phyloP scores from a whole-genome alignment of 1,139 yeast genomes.

The Candida pseudoviswanathii region DNA sequence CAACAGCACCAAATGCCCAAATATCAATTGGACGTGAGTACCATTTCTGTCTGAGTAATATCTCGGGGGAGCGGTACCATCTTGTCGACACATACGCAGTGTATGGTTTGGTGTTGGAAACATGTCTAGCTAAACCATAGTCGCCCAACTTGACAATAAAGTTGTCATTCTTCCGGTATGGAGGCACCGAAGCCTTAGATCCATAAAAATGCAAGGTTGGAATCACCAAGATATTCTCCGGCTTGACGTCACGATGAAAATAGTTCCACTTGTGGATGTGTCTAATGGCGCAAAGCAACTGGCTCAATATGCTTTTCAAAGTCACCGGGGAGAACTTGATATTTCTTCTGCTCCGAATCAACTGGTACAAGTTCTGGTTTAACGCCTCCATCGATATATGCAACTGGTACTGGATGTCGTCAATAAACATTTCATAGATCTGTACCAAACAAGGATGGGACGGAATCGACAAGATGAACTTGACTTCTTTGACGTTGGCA shows the following conservation, averaged over 20 bases:
- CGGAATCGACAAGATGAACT: slow-evolving; percentile 69
- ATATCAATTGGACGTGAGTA: slow-evolving; percentile 83
- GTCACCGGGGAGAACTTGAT: slow-evolving; percentile 58
- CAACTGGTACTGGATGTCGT: slow-evolving; percentile 54
- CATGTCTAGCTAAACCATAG: slow-evolving; percentile 82
- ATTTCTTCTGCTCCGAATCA: slow-evolving; percentile 59
- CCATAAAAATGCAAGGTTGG: slow-evolving; percentile 58
- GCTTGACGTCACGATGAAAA: slow-evolving; percentile 87
- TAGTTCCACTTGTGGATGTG: slow-evolving; percentile 79
- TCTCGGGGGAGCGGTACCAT: slow-evolving; percentile 97
- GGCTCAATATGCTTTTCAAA: slow-evolving; percentile 65
- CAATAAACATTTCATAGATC: slow-evolving; percentile 78
- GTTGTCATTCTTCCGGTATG: slow-evolving; percentile 40
- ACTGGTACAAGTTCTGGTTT: slow-evolving; percentile 78
- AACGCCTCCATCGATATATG: slow-evolving; percentile 89
- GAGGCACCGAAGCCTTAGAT: slow-evolving; percentile 41
- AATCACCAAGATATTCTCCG: slow-evolving; percentile 73
- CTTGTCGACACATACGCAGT: slow-evolving; percentile 90
- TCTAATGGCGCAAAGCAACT: slow-evolving; percentile 70
- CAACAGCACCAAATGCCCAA: slow-evolving; percentile 94
- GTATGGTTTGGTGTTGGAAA: slow-evolving; percentile 54
- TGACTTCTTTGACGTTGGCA: slow-evolving; percentile 69
- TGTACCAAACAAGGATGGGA: slow-evolving; percentile 74
- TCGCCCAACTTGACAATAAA: slow-evolving; percentile 84
- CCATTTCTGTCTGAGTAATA: slow-evolving; percentile 63